Percentiles rank a stretch among this genome's conserved stretches.
These are phyloP conservation scores for Lentinus tigrinus DNA, from an alignment of 768 basidiomycete species.

Conservation along the genomic window DNA sequence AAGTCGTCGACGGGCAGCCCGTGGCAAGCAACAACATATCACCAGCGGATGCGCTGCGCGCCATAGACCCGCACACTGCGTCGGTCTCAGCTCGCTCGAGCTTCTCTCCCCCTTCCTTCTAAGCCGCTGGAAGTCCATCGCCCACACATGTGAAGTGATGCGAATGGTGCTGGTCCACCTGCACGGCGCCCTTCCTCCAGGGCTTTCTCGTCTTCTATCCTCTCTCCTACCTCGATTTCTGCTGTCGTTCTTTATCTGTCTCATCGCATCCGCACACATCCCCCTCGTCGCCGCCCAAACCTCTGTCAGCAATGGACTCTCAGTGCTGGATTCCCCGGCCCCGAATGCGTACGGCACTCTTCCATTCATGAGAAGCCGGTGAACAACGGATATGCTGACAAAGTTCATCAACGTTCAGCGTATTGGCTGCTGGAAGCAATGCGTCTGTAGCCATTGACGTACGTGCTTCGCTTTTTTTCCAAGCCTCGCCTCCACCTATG, in stretches of 20 bases:
- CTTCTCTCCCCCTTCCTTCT: slow-evolving; percentile 1
- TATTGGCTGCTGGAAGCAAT: slow-evolving; percentile 25
- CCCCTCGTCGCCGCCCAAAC: slow-evolving; percentile 18
- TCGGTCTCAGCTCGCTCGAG: slow-evolving; percentile 5
- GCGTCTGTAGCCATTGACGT: slow-evolving; percentile 33
- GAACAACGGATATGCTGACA: neutral
- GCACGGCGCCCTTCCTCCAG: slow-evolving; percentile 5
- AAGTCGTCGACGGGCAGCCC: neutral
- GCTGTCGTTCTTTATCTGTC: slow-evolving; percentile 9
- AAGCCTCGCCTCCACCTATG: neutral
- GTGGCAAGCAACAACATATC: no score
- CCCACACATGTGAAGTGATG: slow-evolving; percentile 14
- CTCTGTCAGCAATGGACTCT: slow-evolving; percentile 29
- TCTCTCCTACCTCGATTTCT: slow-evolving; percentile 1
- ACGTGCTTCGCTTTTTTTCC: neutral
- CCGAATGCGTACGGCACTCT: slow-evolving; percentile 4
- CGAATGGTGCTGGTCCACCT: slow-evolving; percentile 18
- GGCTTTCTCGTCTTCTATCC: neutral
- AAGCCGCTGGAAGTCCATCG: slow-evolving; percentile 14
- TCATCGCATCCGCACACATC: neutral
- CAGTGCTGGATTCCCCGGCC: slow-evolving; percentile 23
- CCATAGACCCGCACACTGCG: neutral
- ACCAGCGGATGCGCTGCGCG: slow-evolving; percentile 8
- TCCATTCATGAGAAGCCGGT: neutral
- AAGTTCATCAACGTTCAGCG: slow-evolving; percentile 6